phyloP scores from a whole-genome alignment of 352 stramenopile genomes.

The Phytophthora litchii region DNA sequence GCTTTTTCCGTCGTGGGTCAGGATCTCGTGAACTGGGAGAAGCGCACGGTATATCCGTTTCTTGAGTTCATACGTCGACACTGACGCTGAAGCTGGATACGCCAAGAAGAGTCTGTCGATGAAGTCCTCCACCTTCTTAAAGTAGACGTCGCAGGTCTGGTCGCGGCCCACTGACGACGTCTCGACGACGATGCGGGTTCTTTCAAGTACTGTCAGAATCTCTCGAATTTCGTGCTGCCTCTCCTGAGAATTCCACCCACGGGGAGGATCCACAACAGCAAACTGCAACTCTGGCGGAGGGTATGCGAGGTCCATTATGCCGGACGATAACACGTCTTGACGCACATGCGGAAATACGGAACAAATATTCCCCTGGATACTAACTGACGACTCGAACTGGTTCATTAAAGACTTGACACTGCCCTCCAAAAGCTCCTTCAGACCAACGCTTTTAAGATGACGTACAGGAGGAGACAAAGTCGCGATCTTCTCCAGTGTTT shows the following conservation, averaged over 20 bases:
- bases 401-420: slow-evolving; percentile 40
- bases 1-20: slow-evolving; percentile 27
- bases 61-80: slow-evolving; percentile 75
- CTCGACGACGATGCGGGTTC: slow-evolving; percentile 27
- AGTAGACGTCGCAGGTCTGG: slow-evolving; percentile 61
- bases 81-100: slow-evolving; percentile 15
- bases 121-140: slow-evolving; percentile 55
- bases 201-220: slow-evolving; percentile 41
- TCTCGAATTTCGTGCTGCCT: slow-evolving; percentile 32
- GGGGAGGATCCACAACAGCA: slow-evolving; percentile 31
- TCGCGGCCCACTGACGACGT: slow-evolving; percentile 23
- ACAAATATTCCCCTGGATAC: slow-evolving; percentile 38
- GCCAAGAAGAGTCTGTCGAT: slow-evolving; percentile 62
- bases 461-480: slow-evolving; percentile 28
- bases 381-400: slow-evolving; percentile 33
- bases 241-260: slow-evolving; percentile 48
- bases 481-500: slow-evolving; percentile 36
- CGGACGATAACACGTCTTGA: slow-evolving; percentile 41
- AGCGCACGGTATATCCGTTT: slow-evolving; percentile 56
- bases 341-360: slow-evolving; percentile 24
- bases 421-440: slow-evolving; percentile 54
- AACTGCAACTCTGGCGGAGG: slow-evolving; percentile 54
- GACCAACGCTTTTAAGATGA: slow-evolving; percentile 31
- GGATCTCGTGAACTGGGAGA: slow-evolving; percentile 54
- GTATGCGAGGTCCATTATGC: slow-evolving; percentile 35